Conservation (phyloP, 2,329 filamentous ascomycete species). For the Ceratocystis ficicola region DNA sequence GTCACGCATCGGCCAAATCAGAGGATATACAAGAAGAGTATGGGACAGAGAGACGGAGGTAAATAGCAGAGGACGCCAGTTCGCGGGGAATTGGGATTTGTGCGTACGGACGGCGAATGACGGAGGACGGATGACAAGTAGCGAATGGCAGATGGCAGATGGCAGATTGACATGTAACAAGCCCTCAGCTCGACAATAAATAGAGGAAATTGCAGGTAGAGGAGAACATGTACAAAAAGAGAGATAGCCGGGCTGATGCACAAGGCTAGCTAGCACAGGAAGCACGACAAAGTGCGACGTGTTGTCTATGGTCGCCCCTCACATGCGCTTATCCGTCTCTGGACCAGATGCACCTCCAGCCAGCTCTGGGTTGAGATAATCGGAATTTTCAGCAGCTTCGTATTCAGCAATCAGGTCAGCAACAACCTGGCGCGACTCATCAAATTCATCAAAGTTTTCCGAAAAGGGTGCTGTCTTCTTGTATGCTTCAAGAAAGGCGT, state of each 20-base stretch:
- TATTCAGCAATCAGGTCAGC: conserved; percentile 87
- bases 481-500: conserved; percentile 91
- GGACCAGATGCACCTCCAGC: conserved; percentile 33
- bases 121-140: no score
- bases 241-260: no score
- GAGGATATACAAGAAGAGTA: no score
- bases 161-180: neutral
- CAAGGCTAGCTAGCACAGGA: neutral
- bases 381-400: conserved; percentile 80
- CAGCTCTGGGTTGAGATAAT: conserved; percentile 71
- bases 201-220: neutral
- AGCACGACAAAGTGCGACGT: neutral
- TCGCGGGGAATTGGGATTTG: neutral
- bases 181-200: neutral
- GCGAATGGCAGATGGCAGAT: neutral
- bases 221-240: neutral
- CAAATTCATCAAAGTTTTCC: conserved; percentile 86
- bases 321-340: conserved; percentile 20
- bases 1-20: neutral
- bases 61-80: neutral
- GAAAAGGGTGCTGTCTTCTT: conserved; percentile 91
- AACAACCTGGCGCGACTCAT: conserved; percentile 85
- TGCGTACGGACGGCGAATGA: no score
- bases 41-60: no score
- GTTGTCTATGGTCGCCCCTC: neutral